These are phyloP conservation scores for Serendipita vermifera DNA, from an alignment of 768 basidiomycete genomes.

Conservation along the genomic window DNA sequence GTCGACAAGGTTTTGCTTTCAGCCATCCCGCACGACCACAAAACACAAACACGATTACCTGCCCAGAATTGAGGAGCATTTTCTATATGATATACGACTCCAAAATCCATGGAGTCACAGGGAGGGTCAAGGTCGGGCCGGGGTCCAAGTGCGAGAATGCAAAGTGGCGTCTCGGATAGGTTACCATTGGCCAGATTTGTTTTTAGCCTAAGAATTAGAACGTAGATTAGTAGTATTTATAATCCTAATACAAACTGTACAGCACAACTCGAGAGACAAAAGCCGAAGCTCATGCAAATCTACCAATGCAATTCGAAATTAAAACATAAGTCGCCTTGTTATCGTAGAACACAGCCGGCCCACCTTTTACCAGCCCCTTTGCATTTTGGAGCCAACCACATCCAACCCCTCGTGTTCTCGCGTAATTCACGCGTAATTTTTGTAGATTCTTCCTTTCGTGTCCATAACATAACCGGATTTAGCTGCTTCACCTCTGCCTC, in stretches of 20 bases:
- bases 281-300: no score
- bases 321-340: no score
- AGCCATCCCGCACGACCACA: conserved; percentile 10
- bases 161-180: background rate
- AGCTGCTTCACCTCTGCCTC: no score
- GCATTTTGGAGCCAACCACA: no score
- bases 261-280: background rate
- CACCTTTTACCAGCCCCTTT: no score
- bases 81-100: conserved; percentile 70
- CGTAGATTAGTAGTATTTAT: background rate
- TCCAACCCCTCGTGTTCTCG: no score
- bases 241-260: background rate
- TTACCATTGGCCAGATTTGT: background rate
- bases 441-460: no score
- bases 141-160: background rate
- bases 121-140: background rate
- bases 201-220: background rate
- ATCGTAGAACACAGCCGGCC: no score
- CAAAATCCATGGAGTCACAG: conserved; percentile 35
- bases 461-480: no score
- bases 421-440: no score
- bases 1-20: conserved; percentile 10
- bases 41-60: conserved; percentile 37
- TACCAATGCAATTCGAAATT: no score
- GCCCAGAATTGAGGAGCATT: conserved; percentile 85